A percentile compares a stretch with the other conserved stretches of the same genome.
phyloP scores from a whole-genome alignment of 495 filamentous ascomycete species.

The Aspergillus kassunensis region DNA sequence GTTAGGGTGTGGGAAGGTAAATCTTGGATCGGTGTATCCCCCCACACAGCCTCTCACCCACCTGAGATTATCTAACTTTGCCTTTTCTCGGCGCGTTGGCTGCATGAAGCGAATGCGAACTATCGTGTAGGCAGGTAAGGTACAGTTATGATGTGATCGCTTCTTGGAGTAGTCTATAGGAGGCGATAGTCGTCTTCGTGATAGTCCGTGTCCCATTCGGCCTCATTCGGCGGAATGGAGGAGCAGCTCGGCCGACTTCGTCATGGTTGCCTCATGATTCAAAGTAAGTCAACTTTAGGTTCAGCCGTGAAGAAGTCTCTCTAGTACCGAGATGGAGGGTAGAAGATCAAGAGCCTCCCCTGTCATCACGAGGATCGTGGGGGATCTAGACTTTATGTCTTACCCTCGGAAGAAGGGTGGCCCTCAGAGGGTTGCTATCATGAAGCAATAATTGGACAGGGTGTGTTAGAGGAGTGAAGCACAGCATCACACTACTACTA shows the following conservation, averaged over 20 bases:
- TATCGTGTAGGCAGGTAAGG: not conserved
- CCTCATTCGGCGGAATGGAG: not conserved
- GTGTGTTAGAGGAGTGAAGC: constrained; percentile 9
- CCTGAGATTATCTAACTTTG: too few relatives aligned
- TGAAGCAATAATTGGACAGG: constrained; percentile 12
- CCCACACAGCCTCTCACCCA: not conserved
- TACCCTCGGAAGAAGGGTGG: not conserved
- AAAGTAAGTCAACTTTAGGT: not conserved
- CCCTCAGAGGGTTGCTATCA: not conserved
- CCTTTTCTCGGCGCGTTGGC: not conserved
- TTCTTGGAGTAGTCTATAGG: not conserved
- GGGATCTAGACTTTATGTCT: too few relatives aligned
- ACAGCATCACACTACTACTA: constrained; percentile 6
- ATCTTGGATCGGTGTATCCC: not conserved
- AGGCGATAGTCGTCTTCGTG: too few relatives aligned
- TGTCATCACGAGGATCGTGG: not conserved
- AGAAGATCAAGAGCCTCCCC: not conserved
- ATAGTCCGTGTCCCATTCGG: too few relatives aligned
- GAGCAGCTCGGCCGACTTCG: too few relatives aligned
- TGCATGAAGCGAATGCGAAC: not conserved
- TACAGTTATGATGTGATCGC: not conserved
- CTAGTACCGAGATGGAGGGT: too few relatives aligned
- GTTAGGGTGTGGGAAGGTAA: not conserved
- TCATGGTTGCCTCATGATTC: constrained; percentile 10
- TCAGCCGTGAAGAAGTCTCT: constrained; percentile 3